A percentile compares a stretch with the other conserved stretches of the same genome.
Evolutionary conservation across 2,329 filamentous ascomycete genomes (phyloP).

Genomic region (Ophiostoma fasciatum): DNA sequence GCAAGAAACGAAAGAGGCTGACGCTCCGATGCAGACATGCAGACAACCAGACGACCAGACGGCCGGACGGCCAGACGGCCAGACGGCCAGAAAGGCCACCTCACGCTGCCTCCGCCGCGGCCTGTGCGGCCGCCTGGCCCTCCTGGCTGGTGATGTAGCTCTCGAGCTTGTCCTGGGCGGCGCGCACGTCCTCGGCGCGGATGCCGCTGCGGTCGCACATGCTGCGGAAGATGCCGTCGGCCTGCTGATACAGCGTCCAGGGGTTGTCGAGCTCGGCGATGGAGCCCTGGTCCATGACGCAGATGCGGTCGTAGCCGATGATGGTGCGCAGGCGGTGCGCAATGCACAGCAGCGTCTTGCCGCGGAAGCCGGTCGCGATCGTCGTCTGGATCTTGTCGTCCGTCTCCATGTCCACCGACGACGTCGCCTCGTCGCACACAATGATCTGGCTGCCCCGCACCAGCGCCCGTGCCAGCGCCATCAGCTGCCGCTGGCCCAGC

Average conservation of each 20-base stretch:
- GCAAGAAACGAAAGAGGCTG: too few species aligned
- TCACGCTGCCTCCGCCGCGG: too few species aligned
- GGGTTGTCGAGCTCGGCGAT: slow-evolving; percentile 83
- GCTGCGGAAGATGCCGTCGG: slow-evolving; percentile 58
- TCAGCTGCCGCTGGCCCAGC: slow-evolving; percentile 84
- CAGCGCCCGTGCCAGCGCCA: slow-evolving; percentile 83
- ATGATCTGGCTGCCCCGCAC: slow-evolving; percentile 84
- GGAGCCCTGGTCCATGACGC: slow-evolving; percentile 80
- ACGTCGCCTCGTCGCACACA: slow-evolving; percentile 92
- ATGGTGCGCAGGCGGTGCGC: slow-evolving; percentile 87
- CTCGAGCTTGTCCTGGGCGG: slow-evolving; percentile 18
- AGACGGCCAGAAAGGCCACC: too few species aligned
- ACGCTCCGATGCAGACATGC: too few species aligned
- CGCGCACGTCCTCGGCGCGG: slow-evolving; percentile 35
- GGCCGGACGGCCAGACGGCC: too few species aligned
- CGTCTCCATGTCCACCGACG: slow-evolving; percentile 86
- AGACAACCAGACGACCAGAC: too few species aligned
- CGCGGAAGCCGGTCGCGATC: slow-evolving; percentile 71
- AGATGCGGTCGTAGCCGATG: slow-evolving; percentile 86
- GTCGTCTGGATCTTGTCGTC: slow-evolving; percentile 90
- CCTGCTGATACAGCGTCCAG: slow-evolving; percentile 54
- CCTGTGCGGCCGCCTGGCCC: too few species aligned
- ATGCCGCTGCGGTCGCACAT: slow-evolving; percentile 90
- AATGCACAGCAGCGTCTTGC: slow-evolving; percentile 82
- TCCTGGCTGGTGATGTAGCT: slow-evolving; percentile 10